Percentiles rank a stretch among this genome's conserved stretches.
Evolutionary conservation across 352 stramenopile species (phyloP).

Genomic region (Phytophthora tentaculata): DNA sequence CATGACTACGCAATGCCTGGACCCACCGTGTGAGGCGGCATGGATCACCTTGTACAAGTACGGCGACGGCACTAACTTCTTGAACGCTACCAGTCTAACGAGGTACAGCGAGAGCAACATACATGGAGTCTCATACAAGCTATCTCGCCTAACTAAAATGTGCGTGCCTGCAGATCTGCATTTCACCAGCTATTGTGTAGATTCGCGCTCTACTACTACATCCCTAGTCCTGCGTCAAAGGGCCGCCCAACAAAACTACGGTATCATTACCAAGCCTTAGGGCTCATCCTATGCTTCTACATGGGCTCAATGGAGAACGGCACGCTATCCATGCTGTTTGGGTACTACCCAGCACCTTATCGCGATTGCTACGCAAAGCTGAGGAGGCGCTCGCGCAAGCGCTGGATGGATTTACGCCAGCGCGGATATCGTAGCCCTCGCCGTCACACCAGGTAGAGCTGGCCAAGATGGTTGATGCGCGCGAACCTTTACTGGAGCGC

Average conservation of each 20-base stretch:
- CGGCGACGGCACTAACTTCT: background rate
- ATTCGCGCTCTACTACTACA: background rate
- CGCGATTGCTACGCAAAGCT: too few species aligned
- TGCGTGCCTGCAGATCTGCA: background rate
- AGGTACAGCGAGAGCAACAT: too few species aligned
- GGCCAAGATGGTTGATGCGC: conserved; percentile 23
- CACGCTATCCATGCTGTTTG: background rate
- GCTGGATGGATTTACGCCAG: too few species aligned
- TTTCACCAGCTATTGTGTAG: background rate
- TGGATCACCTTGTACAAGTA: background rate
- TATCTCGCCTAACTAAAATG: background rate
- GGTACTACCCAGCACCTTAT: background rate
- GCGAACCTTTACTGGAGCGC: conserved; percentile 31
- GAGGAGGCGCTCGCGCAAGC: too few species aligned
- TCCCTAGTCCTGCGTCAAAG: too few species aligned
- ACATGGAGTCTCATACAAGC: too few species aligned
- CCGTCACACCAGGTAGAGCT: too few species aligned
- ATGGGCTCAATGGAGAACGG: background rate
- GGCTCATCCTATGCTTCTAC: background rate
- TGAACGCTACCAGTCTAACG: background rate
- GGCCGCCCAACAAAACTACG: background rate
- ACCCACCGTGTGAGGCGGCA: background rate
- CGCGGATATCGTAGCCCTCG: too few species aligned
- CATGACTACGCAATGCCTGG: background rate
- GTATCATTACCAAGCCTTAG: background rate